Evolutionary conservation across 345 rosid species (phyloP).

Genomic region (Bretschneidera sinensis): DNA sequence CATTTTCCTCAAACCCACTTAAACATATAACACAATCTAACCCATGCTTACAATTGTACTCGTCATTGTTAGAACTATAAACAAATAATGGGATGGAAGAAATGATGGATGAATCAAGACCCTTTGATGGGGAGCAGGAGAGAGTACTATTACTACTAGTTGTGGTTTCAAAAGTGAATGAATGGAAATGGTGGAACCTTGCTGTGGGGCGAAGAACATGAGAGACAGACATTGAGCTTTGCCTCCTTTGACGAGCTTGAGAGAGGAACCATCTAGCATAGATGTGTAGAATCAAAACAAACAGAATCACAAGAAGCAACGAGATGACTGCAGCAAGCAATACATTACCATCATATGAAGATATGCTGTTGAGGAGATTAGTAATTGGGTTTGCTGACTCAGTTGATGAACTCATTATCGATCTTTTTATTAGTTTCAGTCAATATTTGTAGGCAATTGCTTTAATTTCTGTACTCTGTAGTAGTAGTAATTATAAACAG

Average conservation of each 20-base stretch:
- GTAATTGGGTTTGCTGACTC: conserved; percentile 15
- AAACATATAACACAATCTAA: conserved; percentile 75
- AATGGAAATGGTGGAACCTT: conserved; percentile 33
- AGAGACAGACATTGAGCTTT: conserved; percentile 26
- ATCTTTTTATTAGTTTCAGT: no score
- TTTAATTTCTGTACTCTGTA: no score
- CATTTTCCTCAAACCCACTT: conserved; percentile 53
- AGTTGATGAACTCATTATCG: background rate
- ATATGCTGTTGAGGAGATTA: conserved; percentile 35
- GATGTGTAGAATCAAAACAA: conserved; percentile 73
- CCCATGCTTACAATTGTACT: conserved; percentile 9
- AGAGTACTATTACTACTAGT: no score
- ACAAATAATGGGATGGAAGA: conserved; percentile 68
- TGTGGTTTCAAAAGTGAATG: conserved; percentile 21
- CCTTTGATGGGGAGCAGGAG: conserved; percentile 28
- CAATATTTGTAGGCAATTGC: no score
- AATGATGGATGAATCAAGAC: conserved; percentile 54
- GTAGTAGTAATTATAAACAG: no score
- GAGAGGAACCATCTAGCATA: conserved; percentile 71
- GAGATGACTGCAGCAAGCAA: conserved; percentile 70
- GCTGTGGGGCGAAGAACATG: conserved; percentile 21
- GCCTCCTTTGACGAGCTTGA: conserved; percentile 31
- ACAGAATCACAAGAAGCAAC: conserved; percentile 67
- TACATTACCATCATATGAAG: conserved; percentile 63
- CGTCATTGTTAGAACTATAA: conserved; percentile 22